Conservation (phyloP, 2,329 filamentous ascomycete species). For the Claviceps pazoutovae region DNA sequence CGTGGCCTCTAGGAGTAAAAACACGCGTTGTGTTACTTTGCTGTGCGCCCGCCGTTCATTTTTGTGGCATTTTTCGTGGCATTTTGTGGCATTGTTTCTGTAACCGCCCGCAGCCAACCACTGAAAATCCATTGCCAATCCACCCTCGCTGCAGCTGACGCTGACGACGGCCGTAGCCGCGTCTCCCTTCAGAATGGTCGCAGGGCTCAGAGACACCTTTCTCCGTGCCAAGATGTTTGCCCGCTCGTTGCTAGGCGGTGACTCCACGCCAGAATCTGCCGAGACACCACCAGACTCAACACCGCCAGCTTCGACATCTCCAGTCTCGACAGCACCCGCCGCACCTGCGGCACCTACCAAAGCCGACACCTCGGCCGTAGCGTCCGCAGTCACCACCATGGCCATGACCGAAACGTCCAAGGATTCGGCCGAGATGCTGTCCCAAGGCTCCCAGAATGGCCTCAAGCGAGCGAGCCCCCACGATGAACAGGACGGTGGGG, state of each 20-base stretch:
- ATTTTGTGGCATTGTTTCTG: too few relatives aligned
- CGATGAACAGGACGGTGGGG: slow-evolving; percentile 21
- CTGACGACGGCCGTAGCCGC: background rate
- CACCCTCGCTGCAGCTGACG: background rate
- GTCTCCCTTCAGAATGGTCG: slow-evolving; percentile 7
- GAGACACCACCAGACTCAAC: background rate
- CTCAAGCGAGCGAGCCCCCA: slow-evolving; percentile 37
- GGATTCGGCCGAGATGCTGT: slow-evolving; percentile 7
- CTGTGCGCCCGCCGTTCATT: too few relatives aligned
- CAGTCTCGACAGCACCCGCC: background rate
- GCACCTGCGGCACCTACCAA: background rate
- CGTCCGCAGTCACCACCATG: slow-evolving; percentile 4
- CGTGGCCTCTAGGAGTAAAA: too few relatives aligned
- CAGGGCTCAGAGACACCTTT: slow-evolving; percentile 7
- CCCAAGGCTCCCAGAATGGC: slow-evolving; percentile 22
- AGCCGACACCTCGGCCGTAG: background rate
- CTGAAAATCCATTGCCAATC: background rate
- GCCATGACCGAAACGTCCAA: slow-evolving; percentile 4
- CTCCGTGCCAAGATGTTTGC: slow-evolving; percentile 10
- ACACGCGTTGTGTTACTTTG: too few relatives aligned
- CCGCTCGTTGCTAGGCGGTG: slow-evolving; percentile 5
- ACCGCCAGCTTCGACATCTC: background rate
- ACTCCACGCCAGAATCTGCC: slow-evolving; percentile 1
- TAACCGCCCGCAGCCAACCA: background rate
- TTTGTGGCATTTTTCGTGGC: too few relatives aligned